These are phyloP conservation scores for Arachis hypogaea DNA, from an alignment of 306 rosid species.

Conservation along the genomic window DNA sequence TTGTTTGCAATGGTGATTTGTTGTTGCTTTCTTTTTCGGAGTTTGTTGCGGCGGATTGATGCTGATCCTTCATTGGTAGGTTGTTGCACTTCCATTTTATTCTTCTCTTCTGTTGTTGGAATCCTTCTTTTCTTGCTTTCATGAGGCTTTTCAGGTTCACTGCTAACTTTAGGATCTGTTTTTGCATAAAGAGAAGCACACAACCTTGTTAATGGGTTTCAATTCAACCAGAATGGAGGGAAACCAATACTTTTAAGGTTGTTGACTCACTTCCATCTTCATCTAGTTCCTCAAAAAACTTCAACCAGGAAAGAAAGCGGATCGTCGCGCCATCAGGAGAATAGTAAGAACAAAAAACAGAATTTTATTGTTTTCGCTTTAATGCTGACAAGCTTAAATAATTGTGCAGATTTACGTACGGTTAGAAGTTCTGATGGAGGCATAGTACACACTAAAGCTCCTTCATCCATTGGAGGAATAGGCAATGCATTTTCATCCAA, in stretches of 20 bases:
- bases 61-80: slow-evolving; percentile 29
- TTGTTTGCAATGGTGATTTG: not conserved
- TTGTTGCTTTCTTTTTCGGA: slow-evolving; percentile 39
- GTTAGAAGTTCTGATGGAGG: slow-evolving; percentile 49
- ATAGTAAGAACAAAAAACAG: not conserved
- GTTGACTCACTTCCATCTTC: slow-evolving; percentile 71
- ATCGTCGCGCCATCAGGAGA: not conserved
- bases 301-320: slow-evolving; percentile 27
- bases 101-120: slow-evolving; percentile 28
- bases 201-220: slow-evolving; percentile 29
- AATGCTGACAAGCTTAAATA: slow-evolving; percentile 6
- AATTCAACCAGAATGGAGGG: slow-evolving; percentile 23
- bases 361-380: not conserved
- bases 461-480: slow-evolving; percentile 62
- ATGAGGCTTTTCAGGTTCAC: slow-evolving; percentile 34
- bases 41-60: slow-evolving; percentile 33
- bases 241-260: not conserved
- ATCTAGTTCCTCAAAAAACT: slow-evolving; percentile 73
- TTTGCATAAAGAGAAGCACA: slow-evolving; percentile 28
- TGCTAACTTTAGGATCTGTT: slow-evolving; percentile 52
- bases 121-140: slow-evolving; percentile 37
- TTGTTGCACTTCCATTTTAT: slow-evolving; percentile 32
- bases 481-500: slow-evolving; percentile 53
- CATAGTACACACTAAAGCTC: slow-evolving; percentile 39
- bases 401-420: slow-evolving; percentile 35